Base-by-base conservation (phyloP, 306 rosid species). In the Ziziphus jujuba region DNA sequence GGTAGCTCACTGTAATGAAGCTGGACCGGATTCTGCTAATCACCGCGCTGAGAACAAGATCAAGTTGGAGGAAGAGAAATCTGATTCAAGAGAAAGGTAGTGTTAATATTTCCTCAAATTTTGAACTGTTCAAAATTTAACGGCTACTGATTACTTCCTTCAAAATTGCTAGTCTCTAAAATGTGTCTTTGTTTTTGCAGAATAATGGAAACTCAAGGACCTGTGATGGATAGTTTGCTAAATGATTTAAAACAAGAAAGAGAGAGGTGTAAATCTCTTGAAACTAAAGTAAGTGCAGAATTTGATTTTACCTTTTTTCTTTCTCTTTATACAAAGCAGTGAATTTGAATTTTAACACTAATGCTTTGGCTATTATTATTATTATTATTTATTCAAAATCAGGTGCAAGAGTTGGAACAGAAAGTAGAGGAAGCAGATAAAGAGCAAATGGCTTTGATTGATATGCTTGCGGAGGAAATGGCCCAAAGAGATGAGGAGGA, bases 361-460 rank as follows among this genome's bases (percentile, higher is more conserved):
- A 51, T 28, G 43, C 34, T 13, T 40, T 40, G 9, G n/a, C 1
- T 53, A 15, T 54, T 2, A 1, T 31, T 53, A 43, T 38, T 40
- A 2, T n/a, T 59, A 47, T 22, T n/a, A 9, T 17, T 36, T 25
- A 20, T 16, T 25, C 13, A 7, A 2, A 56, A 63, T 76, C 81
- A 91, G 96, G 79, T 87, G 19, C 63, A 28, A 23, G 72, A 24
- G 20, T 79, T 83, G 2, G 70, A 77, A 23, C 57, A 56, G 72
- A 87, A 67, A 76, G 59, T 81, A 56, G 82, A 72, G 54, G 90
- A 81, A 23, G 15, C 85, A 78, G 87, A 80, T 68, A 81, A 49
- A 59, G 97, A 93, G 58, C 95, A 88, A 75, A 80, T 73, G 45
- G 74, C 79, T 69, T 58, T 93, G 5, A 83, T 90, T 34, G 91